phyloP scores from a whole-genome alignment of 2,329 filamentous ascomycete genomes.

The Botrytis fragariae region DNA sequence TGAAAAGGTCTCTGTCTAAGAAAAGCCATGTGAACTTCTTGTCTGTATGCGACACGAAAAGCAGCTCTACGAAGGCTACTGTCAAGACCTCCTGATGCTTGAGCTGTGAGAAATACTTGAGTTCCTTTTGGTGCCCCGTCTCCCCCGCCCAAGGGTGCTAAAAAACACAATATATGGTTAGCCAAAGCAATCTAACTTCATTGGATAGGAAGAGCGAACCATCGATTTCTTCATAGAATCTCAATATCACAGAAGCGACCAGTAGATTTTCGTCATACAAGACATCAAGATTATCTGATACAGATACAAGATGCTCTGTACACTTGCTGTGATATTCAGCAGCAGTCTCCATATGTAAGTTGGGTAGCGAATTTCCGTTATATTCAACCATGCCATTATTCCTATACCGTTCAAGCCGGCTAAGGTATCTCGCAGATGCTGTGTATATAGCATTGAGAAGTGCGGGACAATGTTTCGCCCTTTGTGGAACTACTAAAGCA shows the following conservation, averaged over 20 bases:
- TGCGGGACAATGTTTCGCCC: constrained; percentile 42
- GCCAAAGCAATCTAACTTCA: neutral
- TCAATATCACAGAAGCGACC: constrained; percentile 41
- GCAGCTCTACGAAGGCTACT: constrained; percentile 44
- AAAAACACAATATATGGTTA: neutral
- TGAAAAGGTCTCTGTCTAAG: constrained; percentile 42
- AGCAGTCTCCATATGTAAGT: constrained; percentile 40
- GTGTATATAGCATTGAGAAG: constrained; percentile 39
- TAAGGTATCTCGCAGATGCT: constrained; percentile 42
- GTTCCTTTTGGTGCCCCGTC: constrained; percentile 29
- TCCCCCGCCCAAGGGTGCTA: constrained; percentile 28
- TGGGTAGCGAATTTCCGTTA: constrained; percentile 30
- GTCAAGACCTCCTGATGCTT: constrained; percentile 35
- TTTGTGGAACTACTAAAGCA: constrained; percentile 42
- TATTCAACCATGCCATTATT: constrained; percentile 32
- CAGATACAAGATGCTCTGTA: constrained; percentile 42
- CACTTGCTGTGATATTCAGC: constrained; percentile 45
- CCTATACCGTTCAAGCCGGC: constrained; percentile 33
- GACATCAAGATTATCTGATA: constrained; percentile 40
- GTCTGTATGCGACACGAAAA: constrained; percentile 49
- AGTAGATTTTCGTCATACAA: constrained; percentile 42
- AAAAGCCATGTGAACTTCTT: constrained; percentile 49
- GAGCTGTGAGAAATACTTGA: constrained; percentile 32
- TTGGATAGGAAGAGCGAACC: constrained; percentile 26
- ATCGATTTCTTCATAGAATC: constrained; percentile 44